Evolutionary conservation across 2,329 filamentous ascomycete species (phyloP), one percentile per base, ranked within the genome.

Genomic region (Chaetomium globosum): DNA sequence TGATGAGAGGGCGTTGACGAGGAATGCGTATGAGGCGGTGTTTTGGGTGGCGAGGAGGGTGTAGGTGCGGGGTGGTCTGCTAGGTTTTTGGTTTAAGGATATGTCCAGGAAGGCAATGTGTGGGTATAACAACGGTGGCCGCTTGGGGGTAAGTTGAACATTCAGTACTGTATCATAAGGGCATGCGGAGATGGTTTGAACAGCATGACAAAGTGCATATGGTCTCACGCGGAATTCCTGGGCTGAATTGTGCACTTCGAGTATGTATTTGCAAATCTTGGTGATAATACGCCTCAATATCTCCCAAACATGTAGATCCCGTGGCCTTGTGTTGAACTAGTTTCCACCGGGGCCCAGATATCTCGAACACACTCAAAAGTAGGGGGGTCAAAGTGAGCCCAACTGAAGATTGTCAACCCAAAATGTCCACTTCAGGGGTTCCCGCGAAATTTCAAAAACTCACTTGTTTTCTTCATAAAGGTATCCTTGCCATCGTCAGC

Each of bases 1-100:
- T 64, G 80, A 86, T 69, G 76, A 77, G 19, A 78, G 72, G 61
- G 82, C 82, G 0, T 70, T 87, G 72, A 82, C 78, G 0, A 80
- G 76, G 65, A 85, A 84, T 73, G 81, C 81, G 2, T 87, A 86
- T 66, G 75, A 79, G 60, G 83, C 82, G 28, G 83, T 86, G 71
- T 81, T 80, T 36, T 87, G 83, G 85, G 76, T 83, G 3, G 83
- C 81, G 43, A 54, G 46, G 59, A 55, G 6, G 59, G 8, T 19
- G 51, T 53, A 30, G 8, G 13, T n/a, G 19, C 1, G 23, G 23
- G 46, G n/a, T 5, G 23, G 13, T 8, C 46, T 48, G 7, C 21
- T 48, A 3, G 7, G 23, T 48, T 43, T 12, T 36, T 36, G 33
- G 33, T 10, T 36, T 36, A 12, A 12, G 12, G 8, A 36, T 36